Evolutionary conservation across 768 basidiomycete species (phyloP).

Genomic region (Xerocomellus intermedius): DNA sequence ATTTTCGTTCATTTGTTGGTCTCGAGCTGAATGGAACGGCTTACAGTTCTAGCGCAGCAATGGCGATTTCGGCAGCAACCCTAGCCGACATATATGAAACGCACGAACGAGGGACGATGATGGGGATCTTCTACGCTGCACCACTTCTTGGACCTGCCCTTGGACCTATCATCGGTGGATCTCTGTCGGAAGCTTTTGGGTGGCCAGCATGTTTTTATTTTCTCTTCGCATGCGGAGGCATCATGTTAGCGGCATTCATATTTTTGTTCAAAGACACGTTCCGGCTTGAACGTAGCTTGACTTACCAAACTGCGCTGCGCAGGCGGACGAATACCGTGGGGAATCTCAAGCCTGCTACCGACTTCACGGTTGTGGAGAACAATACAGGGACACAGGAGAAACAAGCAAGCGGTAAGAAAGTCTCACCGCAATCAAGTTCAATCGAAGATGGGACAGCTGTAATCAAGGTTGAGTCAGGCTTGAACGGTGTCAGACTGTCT

Average conservation of each 20-base stretch:
- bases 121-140: conserved; percentile 80
- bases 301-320: conserved; percentile 68
- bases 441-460: conserved; percentile 24
- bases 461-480: conserved; percentile 11
- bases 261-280: conserved; percentile 81
- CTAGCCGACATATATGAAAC: conserved; percentile 79
- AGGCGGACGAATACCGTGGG: conserved; percentile 35
- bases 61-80: conserved; percentile 73
- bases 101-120: conserved; percentile 69
- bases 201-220: conserved; percentile 90
- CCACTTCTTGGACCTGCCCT: conserved; percentile 75
- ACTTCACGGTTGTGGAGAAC: conserved; percentile 15
- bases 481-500: conserved; percentile 48
- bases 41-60: conserved; percentile 59
- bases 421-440: conserved; percentile 9
- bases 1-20: background rate
- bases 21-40: conserved; percentile 3
- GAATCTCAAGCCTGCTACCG: conserved; percentile 21
- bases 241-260: conserved; percentile 55
- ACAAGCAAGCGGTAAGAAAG: conserved; percentile 15
- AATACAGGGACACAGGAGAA: conserved; percentile 11
- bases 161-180: conserved; percentile 72
- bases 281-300: conserved; percentile 75
- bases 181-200: conserved; percentile 58
- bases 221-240: conserved; percentile 59